Conservation (phyloP, 2,329 filamentous ascomycete species). For the Monilinia polystroma region DNA sequence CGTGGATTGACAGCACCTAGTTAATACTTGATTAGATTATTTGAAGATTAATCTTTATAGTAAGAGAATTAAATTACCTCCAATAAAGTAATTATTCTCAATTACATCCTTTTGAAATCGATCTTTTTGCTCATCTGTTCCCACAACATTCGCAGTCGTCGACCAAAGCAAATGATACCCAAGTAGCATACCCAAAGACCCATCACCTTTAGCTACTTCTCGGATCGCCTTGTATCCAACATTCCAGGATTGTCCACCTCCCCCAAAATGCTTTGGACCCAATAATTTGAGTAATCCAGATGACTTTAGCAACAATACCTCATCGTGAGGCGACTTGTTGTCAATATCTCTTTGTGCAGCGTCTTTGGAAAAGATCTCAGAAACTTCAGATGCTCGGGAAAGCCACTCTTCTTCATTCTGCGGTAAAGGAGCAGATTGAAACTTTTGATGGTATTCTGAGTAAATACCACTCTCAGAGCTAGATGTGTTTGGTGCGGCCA, state of each 20-base stretch:
- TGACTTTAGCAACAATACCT: constrained; percentile 52
- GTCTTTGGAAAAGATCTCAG: constrained; percentile 18
- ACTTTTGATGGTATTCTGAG: constrained; percentile 4
- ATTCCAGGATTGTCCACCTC: constrained; percentile 53
- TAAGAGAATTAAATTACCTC: constrained; percentile 43
- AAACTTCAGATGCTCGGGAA: constrained; percentile 9
- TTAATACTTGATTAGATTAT: not conserved
- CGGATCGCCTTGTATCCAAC: constrained; percentile 59
- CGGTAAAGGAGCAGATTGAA: constrained; percentile 6
- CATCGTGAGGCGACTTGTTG: constrained; percentile 52
- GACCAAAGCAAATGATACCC: constrained; percentile 66
- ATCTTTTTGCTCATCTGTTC: constrained; percentile 58
- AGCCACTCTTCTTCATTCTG: constrained; percentile 18
- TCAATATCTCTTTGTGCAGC: constrained; percentile 45
- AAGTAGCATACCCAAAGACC: constrained; percentile 64
- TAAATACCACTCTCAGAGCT: not conserved
- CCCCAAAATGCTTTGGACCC: constrained; percentile 51
- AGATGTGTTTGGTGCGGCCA: not conserved
- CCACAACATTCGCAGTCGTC: constrained; percentile 59
- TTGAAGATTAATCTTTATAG: not conserved
- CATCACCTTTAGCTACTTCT: constrained; percentile 63
- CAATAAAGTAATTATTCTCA: constrained; percentile 64
- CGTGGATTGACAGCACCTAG: constrained; percentile 61
- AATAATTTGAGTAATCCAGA: constrained; percentile 51
- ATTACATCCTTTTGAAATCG: constrained; percentile 57